phyloP scores from a whole-genome alignment of 148 eudicot species.

The Beta vulgaris region DNA sequence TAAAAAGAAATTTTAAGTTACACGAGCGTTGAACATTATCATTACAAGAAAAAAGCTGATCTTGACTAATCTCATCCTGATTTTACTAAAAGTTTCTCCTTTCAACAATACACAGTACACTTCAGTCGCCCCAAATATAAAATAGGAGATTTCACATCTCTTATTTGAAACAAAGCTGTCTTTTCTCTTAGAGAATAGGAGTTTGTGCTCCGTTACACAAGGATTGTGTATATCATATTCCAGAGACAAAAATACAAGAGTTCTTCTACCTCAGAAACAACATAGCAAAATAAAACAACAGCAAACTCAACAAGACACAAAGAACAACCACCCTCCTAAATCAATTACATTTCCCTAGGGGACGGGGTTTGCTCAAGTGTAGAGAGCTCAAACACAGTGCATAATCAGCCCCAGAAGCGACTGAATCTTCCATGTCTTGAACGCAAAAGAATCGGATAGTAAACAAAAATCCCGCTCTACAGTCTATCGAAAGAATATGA shows the following conservation, averaged over 20 bases:
- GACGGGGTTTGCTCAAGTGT: conserved; percentile 25
- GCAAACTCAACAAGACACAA: conserved; percentile 18
- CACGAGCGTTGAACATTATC: too few species aligned
- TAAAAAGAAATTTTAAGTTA: too few species aligned
- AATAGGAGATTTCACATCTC: neutral
- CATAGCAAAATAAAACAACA: neutral
- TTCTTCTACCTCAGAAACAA: conserved; percentile 3
- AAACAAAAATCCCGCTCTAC: conserved; percentile 25
- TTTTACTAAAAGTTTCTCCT: neutral
- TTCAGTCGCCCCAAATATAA: neutral
- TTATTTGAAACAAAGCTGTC: neutral
- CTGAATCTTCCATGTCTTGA: conserved; percentile 29
- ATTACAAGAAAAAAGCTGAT: neutral
- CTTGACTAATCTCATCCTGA: neutral
- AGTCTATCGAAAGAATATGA: conserved; percentile 22
- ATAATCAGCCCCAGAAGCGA: conserved; percentile 16
- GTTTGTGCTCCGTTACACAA: conserved; percentile 15
- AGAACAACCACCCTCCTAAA: conserved; percentile 24
- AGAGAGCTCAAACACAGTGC: conserved; percentile 20
- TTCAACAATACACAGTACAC: neutral
- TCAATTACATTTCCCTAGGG: conserved; percentile 28
- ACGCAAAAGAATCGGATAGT: conserved; percentile 19
- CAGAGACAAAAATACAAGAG: conserved; percentile 3
- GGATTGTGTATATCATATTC: conserved; percentile 24
- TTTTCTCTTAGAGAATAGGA: neutral